phyloP scores from a whole-genome alignment of 83 land plant genomes.

The Thuja plicata region DNA sequence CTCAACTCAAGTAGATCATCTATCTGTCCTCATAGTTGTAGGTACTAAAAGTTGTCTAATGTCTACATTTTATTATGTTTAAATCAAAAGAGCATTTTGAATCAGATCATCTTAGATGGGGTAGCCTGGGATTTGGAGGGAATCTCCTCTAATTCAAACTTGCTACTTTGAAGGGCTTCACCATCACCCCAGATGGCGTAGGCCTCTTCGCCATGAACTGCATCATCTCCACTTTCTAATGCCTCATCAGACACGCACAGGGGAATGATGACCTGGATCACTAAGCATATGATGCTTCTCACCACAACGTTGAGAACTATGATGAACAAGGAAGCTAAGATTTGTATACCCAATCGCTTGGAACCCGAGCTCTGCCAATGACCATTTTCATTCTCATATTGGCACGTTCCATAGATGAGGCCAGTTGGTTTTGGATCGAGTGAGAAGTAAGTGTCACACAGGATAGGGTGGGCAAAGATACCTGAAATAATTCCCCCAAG shows the following conservation, averaged over 20 bases:
- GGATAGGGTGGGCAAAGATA: conserved; percentile 15
- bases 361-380: too few species aligned
- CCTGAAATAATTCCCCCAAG: conserved; percentile 17
- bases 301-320: conserved; percentile 18
- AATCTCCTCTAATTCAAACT: too few species aligned
- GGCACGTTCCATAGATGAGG: background rate
- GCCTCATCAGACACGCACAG: conserved; percentile 11
- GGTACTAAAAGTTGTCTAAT: too few species aligned
- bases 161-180: background rate
- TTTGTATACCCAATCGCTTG: too few species aligned
- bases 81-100: too few species aligned
- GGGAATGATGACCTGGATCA: too few species aligned
- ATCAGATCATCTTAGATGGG: too few species aligned
- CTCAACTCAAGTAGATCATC: too few species aligned
- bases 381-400: too few species aligned
- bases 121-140: too few species aligned
- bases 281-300: conserved; percentile 41
- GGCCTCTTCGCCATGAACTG: conserved; percentile 20
- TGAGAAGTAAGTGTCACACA: conserved; percentile 1
- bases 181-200: conserved; percentile 19
- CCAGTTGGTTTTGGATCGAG: background rate
- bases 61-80: too few species aligned
- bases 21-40: too few species aligned
- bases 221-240: conserved; percentile 11
- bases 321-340: conserved; percentile 37